phyloP scores from a whole-genome alignment of 257 asterid genomes.

The Thymus mandschuricus region DNA sequence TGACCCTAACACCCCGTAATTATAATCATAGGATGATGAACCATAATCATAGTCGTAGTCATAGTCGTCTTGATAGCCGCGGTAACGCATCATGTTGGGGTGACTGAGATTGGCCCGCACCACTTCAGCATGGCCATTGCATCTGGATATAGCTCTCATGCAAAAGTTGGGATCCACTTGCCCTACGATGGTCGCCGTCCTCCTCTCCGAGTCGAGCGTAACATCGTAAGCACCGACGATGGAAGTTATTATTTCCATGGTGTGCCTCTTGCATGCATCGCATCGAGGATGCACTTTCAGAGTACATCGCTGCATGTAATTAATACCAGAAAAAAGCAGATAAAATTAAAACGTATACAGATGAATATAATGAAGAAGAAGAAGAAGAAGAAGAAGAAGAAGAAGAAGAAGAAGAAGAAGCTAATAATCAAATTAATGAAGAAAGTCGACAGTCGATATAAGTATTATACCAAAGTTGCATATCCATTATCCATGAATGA shows the following conservation, averaged over 20 bases:
- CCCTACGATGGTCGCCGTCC: constrained; percentile 35
- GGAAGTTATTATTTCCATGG: constrained; percentile 43
- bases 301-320: constrained; percentile 39
- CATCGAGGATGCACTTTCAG: constrained; percentile 46
- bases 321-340: too few species aligned
- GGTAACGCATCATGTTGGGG: constrained; percentile 21
- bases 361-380: too few species aligned
- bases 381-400: too few species aligned
- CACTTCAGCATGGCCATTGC: constrained; percentile 47
- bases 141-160: constrained; percentile 41
- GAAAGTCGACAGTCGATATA: too few species aligned
- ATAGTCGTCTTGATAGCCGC: neutral
- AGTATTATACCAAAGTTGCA: constrained; percentile 12
- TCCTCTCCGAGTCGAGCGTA: constrained; percentile 35
- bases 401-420: too few species aligned
- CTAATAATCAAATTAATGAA: too few species aligned
- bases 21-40: neutral
- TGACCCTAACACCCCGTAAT: neutral
- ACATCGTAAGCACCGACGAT: constrained; percentile 45
- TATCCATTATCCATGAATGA: neutral
- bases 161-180: constrained; percentile 55
- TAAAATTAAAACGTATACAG: too few species aligned
- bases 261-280: constrained; percentile 48
- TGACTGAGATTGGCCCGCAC: constrained; percentile 45
- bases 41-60: neutral